Evolutionary conservation across 305 asterid genomes (phyloP).

Genomic region (Salvia sclarea): DNA sequence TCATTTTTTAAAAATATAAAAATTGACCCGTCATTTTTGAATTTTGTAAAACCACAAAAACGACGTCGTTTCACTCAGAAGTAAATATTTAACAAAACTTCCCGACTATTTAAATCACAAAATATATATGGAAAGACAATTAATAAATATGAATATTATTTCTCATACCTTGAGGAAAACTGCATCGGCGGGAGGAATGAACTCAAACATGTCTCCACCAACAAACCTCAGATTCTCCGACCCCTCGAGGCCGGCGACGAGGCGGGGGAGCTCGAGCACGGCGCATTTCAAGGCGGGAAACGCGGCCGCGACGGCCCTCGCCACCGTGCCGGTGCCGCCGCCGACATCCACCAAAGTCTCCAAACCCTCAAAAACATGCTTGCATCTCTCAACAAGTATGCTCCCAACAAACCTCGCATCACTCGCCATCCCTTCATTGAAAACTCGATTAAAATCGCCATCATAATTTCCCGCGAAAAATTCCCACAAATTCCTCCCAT

Average conservation of each 20-base stretch:
- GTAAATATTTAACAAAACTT: too few species aligned
- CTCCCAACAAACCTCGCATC: background rate
- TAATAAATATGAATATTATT: too few species aligned
- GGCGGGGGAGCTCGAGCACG: constrained; percentile 16
- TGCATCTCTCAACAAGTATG: background rate
- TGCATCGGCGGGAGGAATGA: constrained; percentile 26
- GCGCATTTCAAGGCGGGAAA: background rate
- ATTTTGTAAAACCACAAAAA: too few species aligned
- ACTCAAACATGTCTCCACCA: constrained; percentile 18
- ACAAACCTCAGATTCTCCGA: background rate
- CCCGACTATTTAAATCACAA: too few species aligned
- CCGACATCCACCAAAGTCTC: constrained; percentile 21
- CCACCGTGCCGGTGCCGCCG: constrained; percentile 17
- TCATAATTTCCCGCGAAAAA: background rate
- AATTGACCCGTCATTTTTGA: too few species aligned
- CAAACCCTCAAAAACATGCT: constrained; percentile 12
- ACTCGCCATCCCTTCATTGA: constrained; percentile 18
- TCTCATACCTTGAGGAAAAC: constrained; percentile 16
- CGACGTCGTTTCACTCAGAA: too few species aligned
- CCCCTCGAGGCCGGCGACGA: background rate
- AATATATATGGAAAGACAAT: too few species aligned
- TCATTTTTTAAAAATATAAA: too few species aligned
- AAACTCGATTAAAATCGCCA: background rate
- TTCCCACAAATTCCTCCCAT: constrained; percentile 2
- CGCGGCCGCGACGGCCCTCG: background rate